Evolutionary conservation across 305 asterid species (phyloP).

Genomic region (Fraxinus sp.): DNA sequence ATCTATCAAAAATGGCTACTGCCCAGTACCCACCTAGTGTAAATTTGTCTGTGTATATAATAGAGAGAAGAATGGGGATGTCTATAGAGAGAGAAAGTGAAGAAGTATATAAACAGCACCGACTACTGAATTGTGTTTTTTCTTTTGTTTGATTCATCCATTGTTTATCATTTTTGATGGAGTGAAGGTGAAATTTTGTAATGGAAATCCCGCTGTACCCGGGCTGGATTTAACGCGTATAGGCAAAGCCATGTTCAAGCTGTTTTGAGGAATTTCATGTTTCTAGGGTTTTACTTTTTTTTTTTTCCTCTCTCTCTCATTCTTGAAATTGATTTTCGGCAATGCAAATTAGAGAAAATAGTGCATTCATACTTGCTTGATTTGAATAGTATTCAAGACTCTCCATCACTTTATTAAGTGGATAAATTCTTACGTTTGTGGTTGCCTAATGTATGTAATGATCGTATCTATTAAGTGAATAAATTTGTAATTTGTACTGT

Average conservation of each 20-base stretch:
- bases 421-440: neutral
- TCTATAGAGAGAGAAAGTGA: conserved; percentile 21
- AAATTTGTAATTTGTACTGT: too few species aligned
- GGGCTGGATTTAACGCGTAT: conserved; percentile 64
- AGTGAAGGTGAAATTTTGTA: conserved; percentile 11
- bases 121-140: conserved; percentile 28
- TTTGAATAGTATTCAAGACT: neutral
- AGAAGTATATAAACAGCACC: conserved; percentile 36
- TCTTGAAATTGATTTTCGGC: neutral
- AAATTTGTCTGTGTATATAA: neutral
- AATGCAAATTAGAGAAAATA: neutral
- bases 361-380: neutral
- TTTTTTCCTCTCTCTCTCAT: neutral
- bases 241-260: conserved; percentile 15
- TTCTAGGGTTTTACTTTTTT: neutral
- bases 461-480: too few species aligned
- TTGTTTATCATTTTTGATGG: neutral
- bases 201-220: conserved; percentile 37
- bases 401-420: neutral
- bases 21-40: too few species aligned
- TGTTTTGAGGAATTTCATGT: neutral
- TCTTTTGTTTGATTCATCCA: neutral
- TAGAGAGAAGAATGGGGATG: neutral
- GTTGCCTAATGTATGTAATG: too few species aligned
- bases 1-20: too few species aligned